phyloP scores from a whole-genome alignment of 257 asterid genomes.

The Nicotiana tabacum region DNA sequence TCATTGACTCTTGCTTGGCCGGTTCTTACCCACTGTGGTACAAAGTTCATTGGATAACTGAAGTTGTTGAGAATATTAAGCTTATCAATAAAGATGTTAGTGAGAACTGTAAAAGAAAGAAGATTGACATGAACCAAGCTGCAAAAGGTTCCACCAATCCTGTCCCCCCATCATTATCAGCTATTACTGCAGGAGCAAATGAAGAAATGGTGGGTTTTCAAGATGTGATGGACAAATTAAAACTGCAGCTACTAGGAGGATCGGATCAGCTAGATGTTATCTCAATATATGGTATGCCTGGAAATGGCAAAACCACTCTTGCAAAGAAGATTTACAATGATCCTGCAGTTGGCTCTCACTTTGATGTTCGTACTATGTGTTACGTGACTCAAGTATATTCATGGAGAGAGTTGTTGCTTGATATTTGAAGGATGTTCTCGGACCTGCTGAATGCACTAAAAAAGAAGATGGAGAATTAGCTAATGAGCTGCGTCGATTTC shows the following conservation, averaged over 20 bases:
- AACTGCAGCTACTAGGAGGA: neutral
- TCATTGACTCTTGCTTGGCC: neutral
- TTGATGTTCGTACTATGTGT: neutral
- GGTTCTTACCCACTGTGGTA: neutral
- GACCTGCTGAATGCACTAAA: neutral
- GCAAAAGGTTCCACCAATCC: neutral
- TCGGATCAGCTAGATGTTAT: neutral
- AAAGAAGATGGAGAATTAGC: neutral
- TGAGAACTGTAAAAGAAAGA: neutral
- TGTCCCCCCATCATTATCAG: neutral
- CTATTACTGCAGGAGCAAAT: neutral
- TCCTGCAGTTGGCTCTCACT: neutral
- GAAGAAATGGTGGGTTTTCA: neutral
- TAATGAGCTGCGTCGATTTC: neutral
- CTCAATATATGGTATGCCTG: neutral
- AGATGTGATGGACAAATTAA: neutral
- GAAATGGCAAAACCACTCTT: neutral
- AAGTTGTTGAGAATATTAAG: neutral
- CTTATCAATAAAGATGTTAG: neutral
- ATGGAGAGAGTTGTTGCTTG: neutral
- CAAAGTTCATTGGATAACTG: neutral
- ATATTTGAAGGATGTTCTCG: neutral
- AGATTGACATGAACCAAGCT: neutral
- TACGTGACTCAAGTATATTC: neutral
- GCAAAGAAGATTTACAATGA: neutral